Evolutionary conservation across 2,329 filamentous ascomycete species (phyloP), one percentile per base, ranked within the genome.

Genomic region (Ilyonectria sp.): DNA sequence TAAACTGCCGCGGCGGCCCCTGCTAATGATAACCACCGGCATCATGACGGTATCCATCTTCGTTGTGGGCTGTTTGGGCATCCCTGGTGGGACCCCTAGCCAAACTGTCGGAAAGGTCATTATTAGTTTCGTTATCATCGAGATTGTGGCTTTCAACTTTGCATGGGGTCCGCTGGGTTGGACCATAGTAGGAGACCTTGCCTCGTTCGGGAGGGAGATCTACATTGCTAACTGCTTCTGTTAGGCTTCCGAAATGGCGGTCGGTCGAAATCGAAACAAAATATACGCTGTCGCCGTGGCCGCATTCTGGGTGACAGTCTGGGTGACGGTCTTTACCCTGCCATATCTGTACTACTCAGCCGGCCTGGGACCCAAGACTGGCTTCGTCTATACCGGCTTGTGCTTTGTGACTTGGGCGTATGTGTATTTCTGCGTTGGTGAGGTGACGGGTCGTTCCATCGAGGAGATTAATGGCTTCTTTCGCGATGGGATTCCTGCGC

Each of bases 101-200:
- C 63, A 75, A 57, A 72, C 74, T 1, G 72, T 79, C 6, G 80
- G 79, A 10, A 82, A 81, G 13, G 81, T 82, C 5, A 81, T 83
- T 59, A 79, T 84, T 54, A 78, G 74, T 31, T 84, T 84, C 70
- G 74, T 82, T 44, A 81, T 82, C 60, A 80, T 85, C 64, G 80
- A 80, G 60, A 82, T 83, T 66, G 78, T 79, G 21, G 80, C 79
- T 11, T 85, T 84, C 73, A 85, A 85, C 72, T 85, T 85, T 71
- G 79, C 79, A 15, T 79, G 79, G 74, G 83, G 83, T 1, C 81
- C 84, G 17, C 61, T 75, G 29, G 72, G 72, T 26, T 85, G 78
- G 75, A 81, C 82, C 0, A 80, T 84, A 44, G 76, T 74, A 49
- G 68, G 75, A 67, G 19, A 19, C 23, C 19, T 46, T 9, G 50